Conservation (phyloP, 805 yeast species). For the Ogataea henricii region DNA sequence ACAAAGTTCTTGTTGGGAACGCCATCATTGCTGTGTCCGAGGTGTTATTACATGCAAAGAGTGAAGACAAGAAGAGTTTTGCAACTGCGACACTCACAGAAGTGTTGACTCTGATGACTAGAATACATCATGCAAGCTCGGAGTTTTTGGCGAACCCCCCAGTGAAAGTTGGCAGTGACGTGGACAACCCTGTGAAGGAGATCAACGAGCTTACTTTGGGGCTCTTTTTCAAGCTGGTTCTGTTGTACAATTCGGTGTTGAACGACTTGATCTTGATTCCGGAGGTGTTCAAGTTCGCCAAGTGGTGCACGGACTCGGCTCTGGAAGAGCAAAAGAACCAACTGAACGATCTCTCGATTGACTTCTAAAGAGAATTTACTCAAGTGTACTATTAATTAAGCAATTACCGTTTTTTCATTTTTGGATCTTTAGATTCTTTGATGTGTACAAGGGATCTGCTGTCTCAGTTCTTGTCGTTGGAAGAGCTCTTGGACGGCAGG, state of each 20-base stretch:
- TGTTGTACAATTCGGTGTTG: constrained; percentile 61
- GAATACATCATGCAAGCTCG: constrained; percentile 57
- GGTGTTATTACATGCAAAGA: constrained; percentile 58
- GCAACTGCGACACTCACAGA: constrained; percentile 60
- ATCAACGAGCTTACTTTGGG: constrained; percentile 66
- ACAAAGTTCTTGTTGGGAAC: constrained; percentile 60
- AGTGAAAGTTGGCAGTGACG: constrained; percentile 15
- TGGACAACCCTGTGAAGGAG: constrained; percentile 48
- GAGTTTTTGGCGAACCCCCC: constrained; percentile 45
- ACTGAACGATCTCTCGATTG: constrained; percentile 12
- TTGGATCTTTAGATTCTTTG: background rate
- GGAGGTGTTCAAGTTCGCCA: constrained; percentile 66
- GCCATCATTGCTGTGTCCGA: constrained; percentile 63
- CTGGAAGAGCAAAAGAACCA: constrained; percentile 47
- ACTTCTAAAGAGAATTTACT: background rate
- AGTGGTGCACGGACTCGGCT: constrained; percentile 71
- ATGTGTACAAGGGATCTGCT: background rate
- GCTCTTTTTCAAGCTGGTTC: constrained; percentile 64
- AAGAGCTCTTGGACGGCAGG: constrained; percentile 32
- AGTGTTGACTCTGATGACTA: constrained; percentile 58
- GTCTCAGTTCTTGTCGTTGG: constrained; percentile 11
- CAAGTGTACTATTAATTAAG: background rate
- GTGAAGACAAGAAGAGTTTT: constrained; percentile 60
- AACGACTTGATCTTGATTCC: constrained; percentile 66
- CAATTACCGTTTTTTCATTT: background rate